phyloP scores from a whole-genome alignment of 345 rosid species.

The Salix suchowensis region DNA sequence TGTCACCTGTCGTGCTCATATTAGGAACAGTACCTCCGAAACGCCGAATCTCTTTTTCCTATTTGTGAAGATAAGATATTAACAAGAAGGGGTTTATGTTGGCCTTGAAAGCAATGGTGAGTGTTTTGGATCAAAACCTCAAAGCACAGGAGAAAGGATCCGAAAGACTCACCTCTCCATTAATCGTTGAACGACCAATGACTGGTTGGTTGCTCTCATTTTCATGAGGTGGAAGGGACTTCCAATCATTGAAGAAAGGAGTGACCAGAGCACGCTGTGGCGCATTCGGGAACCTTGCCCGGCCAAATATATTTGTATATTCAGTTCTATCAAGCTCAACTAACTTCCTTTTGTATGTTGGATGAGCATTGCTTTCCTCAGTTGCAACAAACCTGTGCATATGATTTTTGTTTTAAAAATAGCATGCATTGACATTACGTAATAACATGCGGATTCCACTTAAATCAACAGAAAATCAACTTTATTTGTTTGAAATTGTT shows the following conservation, averaged over 20 bases:
- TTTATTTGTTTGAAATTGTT: neutral
- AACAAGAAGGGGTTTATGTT: neutral
- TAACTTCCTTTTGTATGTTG: constrained; percentile 66
- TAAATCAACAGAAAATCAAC: neutral
- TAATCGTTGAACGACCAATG: constrained; percentile 61
- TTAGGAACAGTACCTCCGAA: constrained; percentile 77
- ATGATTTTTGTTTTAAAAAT: neutral
- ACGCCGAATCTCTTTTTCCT: constrained; percentile 75
- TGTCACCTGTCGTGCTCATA: constrained; percentile 57
- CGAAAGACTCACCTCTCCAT: constrained; percentile 47
- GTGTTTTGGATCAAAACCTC: neutral
- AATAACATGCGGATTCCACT: neutral
- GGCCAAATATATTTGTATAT: constrained; percentile 67
- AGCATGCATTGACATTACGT: too few relatives aligned
- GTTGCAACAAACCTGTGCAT: constrained; percentile 69
- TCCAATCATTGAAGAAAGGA: constrained; percentile 65
- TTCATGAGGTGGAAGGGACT: constrained; percentile 43
- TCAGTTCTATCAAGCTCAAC: constrained; percentile 60
- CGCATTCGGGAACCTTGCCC: constrained; percentile 87
- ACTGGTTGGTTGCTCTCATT: constrained; percentile 69
- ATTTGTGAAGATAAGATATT: neutral
- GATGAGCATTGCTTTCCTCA: constrained; percentile 79
- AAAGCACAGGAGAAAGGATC: neutral
- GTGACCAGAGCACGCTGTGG: constrained; percentile 70
- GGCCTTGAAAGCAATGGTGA: neutral